Evolutionary conservation across 495 filamentous ascomycete genomes (phyloP), one percentile per base, ranked within the genome.

Genomic region (Bacidia gigantensis): DNA sequence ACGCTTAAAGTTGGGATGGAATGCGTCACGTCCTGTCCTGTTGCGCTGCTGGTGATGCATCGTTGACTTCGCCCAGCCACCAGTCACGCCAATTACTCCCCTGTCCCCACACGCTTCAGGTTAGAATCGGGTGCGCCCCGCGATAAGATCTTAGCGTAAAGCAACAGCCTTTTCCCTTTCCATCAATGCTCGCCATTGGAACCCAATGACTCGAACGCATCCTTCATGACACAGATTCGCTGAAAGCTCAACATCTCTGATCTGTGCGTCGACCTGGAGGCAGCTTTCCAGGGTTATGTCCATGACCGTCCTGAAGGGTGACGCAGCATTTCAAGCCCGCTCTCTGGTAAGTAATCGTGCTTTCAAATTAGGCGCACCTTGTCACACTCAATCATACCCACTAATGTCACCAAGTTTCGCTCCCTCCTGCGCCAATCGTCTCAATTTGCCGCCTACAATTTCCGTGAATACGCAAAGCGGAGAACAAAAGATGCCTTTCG

Each of bases 381-480:
- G n/a, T n/a, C n/a, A n/a, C n/a, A n/a, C n/a, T n/a, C n/a, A n/a
- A n/a, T n/a, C n/a, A n/a, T n/a, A n/a, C n/a, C n/a, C n/a, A n/a
- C n/a, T n/a, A n/a, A n/a, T n/a, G n/a, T n/a, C n/a, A n/a, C n/a
- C n/a, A n/a, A 96, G 88, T 96, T 93, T 71, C 90, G 93, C 44
- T 89, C 89, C 55, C 75, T 98, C 55, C 73, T 95, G 58, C 86
- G 92, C 26, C 84, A 89, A 67, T 81, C 86, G 17, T 75, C 78
- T 47, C 85, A 93, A 58, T 98, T 97, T 67, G 80, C 89, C 49
- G 75, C 82, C 55, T 98, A 95, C 75, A 97, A 96, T 67, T 98
- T 95, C 75, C 80, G 92, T 64, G 90, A 97, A 60, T 98, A 96
- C 69, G 89, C 93, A 25, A 86, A 79, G 64, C 81, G 93, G 52